A percentile compares a stretch with the other conserved stretches of the same genome.
phyloP scores from a whole-genome alignment of 2,329 filamentous ascomycete genomes.

The Karstenula rhodostoma region DNA sequence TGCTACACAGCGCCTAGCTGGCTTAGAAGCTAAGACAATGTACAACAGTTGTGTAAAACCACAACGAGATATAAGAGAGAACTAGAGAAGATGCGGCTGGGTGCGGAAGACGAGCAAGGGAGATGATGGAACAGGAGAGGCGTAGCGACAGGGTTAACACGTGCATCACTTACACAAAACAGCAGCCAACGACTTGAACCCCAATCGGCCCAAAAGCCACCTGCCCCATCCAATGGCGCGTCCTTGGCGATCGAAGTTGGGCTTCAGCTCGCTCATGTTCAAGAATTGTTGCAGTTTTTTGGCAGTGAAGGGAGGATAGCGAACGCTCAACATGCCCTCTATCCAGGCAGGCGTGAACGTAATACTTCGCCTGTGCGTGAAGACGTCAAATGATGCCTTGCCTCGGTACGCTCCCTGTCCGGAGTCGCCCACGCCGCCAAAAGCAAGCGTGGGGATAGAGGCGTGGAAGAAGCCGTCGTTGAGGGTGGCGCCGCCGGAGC shows the following conservation, averaged over 20 bases:
- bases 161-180: conserved; percentile 42
- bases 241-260: conserved; percentile 69
- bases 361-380: conserved; percentile 69
- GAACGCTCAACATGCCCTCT: conserved; percentile 70
- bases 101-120: not conserved
- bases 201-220: conserved; percentile 43
- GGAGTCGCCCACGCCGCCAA: conserved; percentile 84
- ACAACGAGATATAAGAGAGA: not conserved
- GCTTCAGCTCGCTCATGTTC: conserved; percentile 60
- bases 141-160: not conserved
- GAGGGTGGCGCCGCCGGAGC: conserved; percentile 60
- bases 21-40: not conserved
- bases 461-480: conserved; percentile 74
- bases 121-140: not conserved
- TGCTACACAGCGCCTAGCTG: not conserved
- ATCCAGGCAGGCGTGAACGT: conserved; percentile 72
- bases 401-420: conserved; percentile 82
- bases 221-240: conserved; percentile 41
- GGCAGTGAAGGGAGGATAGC: conserved; percentile 68
- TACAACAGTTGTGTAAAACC: not conserved
- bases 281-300: conserved; percentile 63
- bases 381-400: conserved; percentile 73
- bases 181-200: conserved; percentile 41
- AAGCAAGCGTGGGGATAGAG: conserved; percentile 74
- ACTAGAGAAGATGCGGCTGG: not conserved